Evolutionary conservation across 2,329 filamentous ascomycete genomes (phyloP), one percentile per base, ranked within the genome.

Genomic region (Alternaria metachromatica): DNA sequence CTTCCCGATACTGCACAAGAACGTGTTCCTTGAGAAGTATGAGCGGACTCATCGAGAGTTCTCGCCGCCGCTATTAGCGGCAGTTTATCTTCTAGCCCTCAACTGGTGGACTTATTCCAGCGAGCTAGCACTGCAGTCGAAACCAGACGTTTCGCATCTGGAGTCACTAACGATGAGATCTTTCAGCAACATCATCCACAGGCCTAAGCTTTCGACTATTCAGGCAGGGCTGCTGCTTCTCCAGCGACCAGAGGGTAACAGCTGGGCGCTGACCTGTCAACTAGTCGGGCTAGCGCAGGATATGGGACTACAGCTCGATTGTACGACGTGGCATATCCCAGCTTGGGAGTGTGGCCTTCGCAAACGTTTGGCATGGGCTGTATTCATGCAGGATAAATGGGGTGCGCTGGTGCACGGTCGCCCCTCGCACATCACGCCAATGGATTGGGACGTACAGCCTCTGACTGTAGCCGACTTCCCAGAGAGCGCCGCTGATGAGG

Each of bases 331-430:
- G 89, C 84, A 85, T 11, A 86, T 91, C 45, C 88, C 88, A 2
- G 78, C 80, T 0, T 90, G 88, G 88, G 89, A 91, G 70, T 84
- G 87, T 58, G 86, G 88, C 0, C 79, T 90, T 18, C 81, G 89
- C 13, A 87, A 87, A 69, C 81, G 89, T 13, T 78, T 91, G 0
- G 88, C 87, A 0, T 91, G 89, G 89, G 88, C 85, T 2, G 76
- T 90, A 0, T 90, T 86, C 65, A 88, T 89, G 82, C 88, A 90
- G 72, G 89, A 91, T 66, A 88, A 87, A 69, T 89, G 86, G 87
- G 84, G 85, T 3, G 83, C 86, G 3, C 80, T 88, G 41, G 84
- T 87, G 26, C 85, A 87, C 66, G 87, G 88, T 8, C 81, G 87
- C 25, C 87, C 87, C 11, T 86, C 84, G 23, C 84, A 88, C 55